phyloP scores from a whole-genome alignment of 2,329 filamentous ascomycete species.

The Emergomyces pasteurianus region DNA sequence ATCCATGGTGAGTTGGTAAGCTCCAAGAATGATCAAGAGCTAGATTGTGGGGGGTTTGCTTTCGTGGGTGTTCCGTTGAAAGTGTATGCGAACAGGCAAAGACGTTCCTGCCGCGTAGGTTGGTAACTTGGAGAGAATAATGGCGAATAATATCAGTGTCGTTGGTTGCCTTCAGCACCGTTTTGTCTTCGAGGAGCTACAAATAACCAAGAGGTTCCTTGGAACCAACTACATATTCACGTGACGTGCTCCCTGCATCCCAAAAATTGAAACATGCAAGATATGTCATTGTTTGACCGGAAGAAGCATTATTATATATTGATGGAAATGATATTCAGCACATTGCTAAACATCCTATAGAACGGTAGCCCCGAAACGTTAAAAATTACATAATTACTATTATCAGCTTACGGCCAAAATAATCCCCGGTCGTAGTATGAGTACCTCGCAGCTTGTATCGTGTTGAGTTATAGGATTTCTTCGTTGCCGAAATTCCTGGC shows the following conservation, averaged over 20 bases:
- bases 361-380: neutral
- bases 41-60: neutral
- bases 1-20: conserved; percentile 31
- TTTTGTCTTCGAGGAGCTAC: too few species aligned
- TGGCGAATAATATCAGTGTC: neutral
- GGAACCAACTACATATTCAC: neutral
- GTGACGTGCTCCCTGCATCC: neutral
- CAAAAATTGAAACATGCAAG: neutral
- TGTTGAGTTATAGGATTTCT: conserved; percentile 28
- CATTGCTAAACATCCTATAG: neutral
- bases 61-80: neutral
- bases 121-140: neutral
- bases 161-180: too few species aligned
- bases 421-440: neutral
- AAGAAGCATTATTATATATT: neutral
- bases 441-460: neutral
- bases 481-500: conserved; percentile 58
- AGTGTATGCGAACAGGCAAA: neutral
- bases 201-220: too few species aligned
- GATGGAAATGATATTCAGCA: neutral
- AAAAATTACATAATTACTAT: neutral
- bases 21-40: neutral
- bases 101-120: neutral
- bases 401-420: neutral
- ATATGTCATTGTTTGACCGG: neutral